Evolutionary conservation across 2,329 filamentous ascomycete genomes (phyloP), one percentile per base, ranked within the genome.

Genomic region (Ascosphaera aggregata): DNA sequence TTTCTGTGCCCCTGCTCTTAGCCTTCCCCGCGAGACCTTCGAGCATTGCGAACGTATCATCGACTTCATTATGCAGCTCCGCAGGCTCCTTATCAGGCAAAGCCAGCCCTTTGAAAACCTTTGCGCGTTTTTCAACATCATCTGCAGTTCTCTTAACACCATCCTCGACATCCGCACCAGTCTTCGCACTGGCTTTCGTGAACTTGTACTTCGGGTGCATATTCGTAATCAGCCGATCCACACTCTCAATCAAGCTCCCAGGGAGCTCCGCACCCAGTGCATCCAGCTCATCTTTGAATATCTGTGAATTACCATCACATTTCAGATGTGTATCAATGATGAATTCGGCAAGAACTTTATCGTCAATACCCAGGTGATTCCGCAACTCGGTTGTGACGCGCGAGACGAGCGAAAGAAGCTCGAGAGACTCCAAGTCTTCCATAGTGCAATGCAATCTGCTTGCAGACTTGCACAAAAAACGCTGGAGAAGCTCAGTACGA

Each of bases 301-400:
- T 27, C 19, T 79, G 74, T 39, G 67, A 58, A 41, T 80, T 64
- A 19, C 68, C 69, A 39, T 65, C 67, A 61, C 74, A 79, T 67
- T 85, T 71, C 54, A 77, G 60, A 49, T 92, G 81, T 54, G 93
- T 79, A 44, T 80, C 80, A 52, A 98, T 93, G 50, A 98, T 73
- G 54, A 93, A 98, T 58, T 98, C 89, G 48, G 89, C 85, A 18
- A 98, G 73, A 3, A 82, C 93, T 59, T 92, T 94, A 60, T 98
- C 85, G 54, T 71, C 79, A 49, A 94, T 73, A 41, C 85, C 82
- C 43, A 95, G 61, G 59, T 98, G 81, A 53, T 98, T 98, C 50
- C 92, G 78, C 39, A 98, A 67, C 59, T 98, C 89, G 15, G 80
- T 86, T 11, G 84, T 84, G 49, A 98, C 82, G 57, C 86, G 93